Evolutionary conservation across 768 basidiomycete species (phyloP).

Genomic region (Royoungia palumana): DNA sequence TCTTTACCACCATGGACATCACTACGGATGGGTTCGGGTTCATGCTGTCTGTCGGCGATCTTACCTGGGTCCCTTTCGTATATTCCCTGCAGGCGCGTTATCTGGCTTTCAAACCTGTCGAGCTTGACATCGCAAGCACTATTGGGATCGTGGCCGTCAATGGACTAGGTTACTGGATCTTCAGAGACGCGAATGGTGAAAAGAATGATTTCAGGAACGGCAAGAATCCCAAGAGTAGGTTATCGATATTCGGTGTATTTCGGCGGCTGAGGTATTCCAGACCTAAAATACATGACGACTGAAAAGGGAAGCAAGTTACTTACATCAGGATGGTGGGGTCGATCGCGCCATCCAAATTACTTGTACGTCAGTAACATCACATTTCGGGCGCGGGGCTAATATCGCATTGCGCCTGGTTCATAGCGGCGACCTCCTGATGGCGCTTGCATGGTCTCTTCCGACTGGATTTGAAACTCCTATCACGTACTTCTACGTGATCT

Average conservation of each 20-base stretch:
- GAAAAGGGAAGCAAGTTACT: conserved; percentile 43
- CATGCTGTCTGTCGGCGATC: conserved; percentile 94
- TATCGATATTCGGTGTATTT: too few species aligned
- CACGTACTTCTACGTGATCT: conserved; percentile 92
- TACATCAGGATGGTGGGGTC: conserved; percentile 97
- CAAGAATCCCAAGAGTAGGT: too few species aligned
- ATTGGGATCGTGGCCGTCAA: conserved; percentile 68
- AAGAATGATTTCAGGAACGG: conserved; percentile 98
- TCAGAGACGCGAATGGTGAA: conserved; percentile 83
- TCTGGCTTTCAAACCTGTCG: conserved; percentile 86
- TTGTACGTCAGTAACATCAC: conserved; percentile 48
- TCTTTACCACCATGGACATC: conserved; percentile 97
- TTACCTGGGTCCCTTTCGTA: conserved; percentile 91
- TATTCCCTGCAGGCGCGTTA: conserved; percentile 94
- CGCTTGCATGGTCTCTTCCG: conserved; percentile 88
- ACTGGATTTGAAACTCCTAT: conserved; percentile 90
- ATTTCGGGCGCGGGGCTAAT: too few species aligned
- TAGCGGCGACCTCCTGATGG: conserved; percentile 87
- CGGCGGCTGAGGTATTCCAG: too few species aligned
- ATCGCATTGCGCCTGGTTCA: neutral
- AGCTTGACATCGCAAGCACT: too few species aligned
- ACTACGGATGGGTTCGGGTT: conserved; percentile 98
- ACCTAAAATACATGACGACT: too few species aligned
- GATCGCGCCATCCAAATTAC: conserved; percentile 91
- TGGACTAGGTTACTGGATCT: conserved; percentile 82